phyloP scores from a whole-genome alignment of 169 alveolate genomes.

The Plasmodium gaboni region DNA sequence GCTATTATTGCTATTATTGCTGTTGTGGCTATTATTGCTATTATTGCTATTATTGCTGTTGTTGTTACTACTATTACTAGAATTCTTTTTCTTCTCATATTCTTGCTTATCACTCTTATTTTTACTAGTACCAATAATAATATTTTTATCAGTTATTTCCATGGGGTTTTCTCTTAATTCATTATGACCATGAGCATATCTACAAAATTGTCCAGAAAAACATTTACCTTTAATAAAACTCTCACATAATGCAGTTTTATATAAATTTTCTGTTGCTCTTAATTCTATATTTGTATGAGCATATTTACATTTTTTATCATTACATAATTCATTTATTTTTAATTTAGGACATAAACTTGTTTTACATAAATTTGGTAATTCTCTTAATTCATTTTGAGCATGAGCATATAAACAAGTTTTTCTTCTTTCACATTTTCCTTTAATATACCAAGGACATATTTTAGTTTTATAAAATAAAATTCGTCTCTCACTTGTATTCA shows the following conservation, averaged over 20 bases:
- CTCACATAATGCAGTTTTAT: slow-evolving; percentile 82
- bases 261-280: slow-evolving; percentile 82
- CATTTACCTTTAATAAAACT: slow-evolving; percentile 82
- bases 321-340: slow-evolving; percentile 73
- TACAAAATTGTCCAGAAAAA: slow-evolving; percentile 81
- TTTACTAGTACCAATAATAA: slow-evolving; percentile 67
- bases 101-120: slow-evolving; percentile 40
- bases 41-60: too few relatives aligned
- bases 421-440: slow-evolving; percentile 79
- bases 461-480: slow-evolving; percentile 79
- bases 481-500: slow-evolving; percentile 59
- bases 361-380: slow-evolving; percentile 79
- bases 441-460: slow-evolving; percentile 82
- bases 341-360: slow-evolving; percentile 79
- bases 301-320: slow-evolving; percentile 77
- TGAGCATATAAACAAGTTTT: slow-evolving; percentile 80
- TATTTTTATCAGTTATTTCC: slow-evolving; percentile 77
- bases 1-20: not conserved
- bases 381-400: slow-evolving; percentile 79
- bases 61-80: not conserved
- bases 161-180: slow-evolving; percentile 82
- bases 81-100: slow-evolving; percentile 24
- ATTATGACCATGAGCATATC: slow-evolving; percentile 79
- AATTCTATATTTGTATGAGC: slow-evolving; percentile 82
- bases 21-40: not conserved